Conservation (phyloP, 2,329 filamentous ascomycete species). For the Aspergillus niger region DNA sequence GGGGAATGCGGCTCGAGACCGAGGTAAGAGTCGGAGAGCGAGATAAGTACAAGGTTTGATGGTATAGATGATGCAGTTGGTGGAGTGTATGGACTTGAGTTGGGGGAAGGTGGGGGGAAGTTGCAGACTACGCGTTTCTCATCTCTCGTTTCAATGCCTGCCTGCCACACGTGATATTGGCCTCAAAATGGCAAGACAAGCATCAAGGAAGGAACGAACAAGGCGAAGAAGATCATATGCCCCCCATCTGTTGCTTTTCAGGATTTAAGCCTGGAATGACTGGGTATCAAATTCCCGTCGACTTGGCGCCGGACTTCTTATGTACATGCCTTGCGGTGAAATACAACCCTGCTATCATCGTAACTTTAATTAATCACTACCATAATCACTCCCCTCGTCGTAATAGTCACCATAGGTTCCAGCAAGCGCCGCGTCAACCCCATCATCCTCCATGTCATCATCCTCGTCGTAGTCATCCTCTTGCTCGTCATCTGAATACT, state of each 20-base stretch:
- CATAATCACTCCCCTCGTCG: slow-evolving; percentile 38
- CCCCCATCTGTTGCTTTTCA: background rate
- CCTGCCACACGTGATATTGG: background rate
- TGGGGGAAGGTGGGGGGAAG: background rate
- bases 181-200: background rate
- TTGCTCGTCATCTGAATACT: slow-evolving; percentile 17
- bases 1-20: background rate
- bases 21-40: background rate
- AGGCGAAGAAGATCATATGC: too few relatives aligned
- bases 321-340: slow-evolving; percentile 11
- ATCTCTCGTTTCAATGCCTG: background rate
- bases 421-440: slow-evolving; percentile 40
- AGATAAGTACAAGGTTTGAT: background rate
- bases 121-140: background rate
- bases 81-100: background rate
- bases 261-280: slow-evolving; percentile 3
- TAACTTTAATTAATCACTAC: slow-evolving; percentile 30
- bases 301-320: slow-evolving; percentile 1
- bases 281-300: slow-evolving; percentile 1
- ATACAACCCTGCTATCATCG: slow-evolving; percentile 8
- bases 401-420: slow-evolving; percentile 39
- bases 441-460: slow-evolving; percentile 37
- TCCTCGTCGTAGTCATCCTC: slow-evolving; percentile 36
- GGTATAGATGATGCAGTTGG: background rate
- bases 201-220: background rate